These are phyloP conservation scores for Daldinia loculata DNA, from an alignment of 495 filamentous ascomycete genomes.

Conservation along the genomic window DNA sequence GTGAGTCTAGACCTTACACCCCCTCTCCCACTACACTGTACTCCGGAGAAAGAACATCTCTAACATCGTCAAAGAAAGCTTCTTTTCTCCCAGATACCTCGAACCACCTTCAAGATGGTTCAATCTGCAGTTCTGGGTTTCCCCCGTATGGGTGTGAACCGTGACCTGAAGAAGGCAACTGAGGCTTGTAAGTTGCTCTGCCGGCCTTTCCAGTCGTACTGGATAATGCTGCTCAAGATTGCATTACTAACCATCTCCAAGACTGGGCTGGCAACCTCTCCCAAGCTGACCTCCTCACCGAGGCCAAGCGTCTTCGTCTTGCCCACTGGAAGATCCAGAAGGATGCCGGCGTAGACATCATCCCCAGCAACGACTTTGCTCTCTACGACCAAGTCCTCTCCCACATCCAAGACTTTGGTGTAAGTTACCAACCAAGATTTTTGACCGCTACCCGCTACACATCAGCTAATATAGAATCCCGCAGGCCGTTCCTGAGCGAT, in stretches of 20 bases:
- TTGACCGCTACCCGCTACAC: neutral
- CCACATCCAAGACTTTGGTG: slow-evolving; percentile 98
- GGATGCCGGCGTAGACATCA: slow-evolving; percentile 93
- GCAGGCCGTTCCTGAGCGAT: slow-evolving; percentile 87
- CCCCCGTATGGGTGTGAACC: slow-evolving; percentile 94
- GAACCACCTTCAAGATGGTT: slow-evolving; percentile 71
- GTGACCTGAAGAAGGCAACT: slow-evolving; percentile 99
- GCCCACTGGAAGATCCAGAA: slow-evolving; percentile 99
- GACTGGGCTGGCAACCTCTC: slow-evolving; percentile 95
- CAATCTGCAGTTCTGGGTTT: slow-evolving; percentile 80
- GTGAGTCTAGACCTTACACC: slow-evolving; percentile 33
- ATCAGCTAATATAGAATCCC: slow-evolving; percentile 25
- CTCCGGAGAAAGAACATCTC: slow-evolving; percentile 24
- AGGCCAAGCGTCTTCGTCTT: slow-evolving; percentile 94
- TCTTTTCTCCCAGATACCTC: slow-evolving; percentile 34
- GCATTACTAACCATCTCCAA: slow-evolving; percentile 44
- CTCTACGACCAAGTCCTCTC: slow-evolving; percentile 98
- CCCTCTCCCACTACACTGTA: slow-evolving; percentile 6
- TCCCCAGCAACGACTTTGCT: slow-evolving; percentile 99
- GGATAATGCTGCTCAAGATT: neutral
- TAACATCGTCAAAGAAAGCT: slow-evolving; percentile 29
- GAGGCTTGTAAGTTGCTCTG: slow-evolving; percentile 68
- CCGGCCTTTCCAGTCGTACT: neutral
- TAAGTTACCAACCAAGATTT: slow-evolving; percentile 55
- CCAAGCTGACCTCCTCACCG: slow-evolving; percentile 82